These are phyloP conservation scores for Lunularia cruciata DNA, from an alignment of 225 moss, liverwort and hornwort genomes.

Conservation along the genomic window DNA sequence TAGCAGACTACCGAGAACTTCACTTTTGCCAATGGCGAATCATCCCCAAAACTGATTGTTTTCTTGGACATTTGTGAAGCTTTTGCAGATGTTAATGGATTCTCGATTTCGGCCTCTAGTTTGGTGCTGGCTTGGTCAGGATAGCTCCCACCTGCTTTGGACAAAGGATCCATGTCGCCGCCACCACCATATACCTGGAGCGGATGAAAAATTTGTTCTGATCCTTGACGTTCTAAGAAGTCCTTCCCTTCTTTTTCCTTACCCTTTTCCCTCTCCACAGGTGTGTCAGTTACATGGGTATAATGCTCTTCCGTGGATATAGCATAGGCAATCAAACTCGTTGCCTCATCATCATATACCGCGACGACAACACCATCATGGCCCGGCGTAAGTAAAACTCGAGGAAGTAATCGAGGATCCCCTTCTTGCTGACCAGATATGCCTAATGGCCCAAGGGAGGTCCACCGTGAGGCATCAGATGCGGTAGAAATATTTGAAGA, in stretches of 20 bases:
- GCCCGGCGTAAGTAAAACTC: slow-evolving; percentile 62
- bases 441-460: slow-evolving; percentile 19
- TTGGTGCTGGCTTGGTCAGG: slow-evolving; percentile 12
- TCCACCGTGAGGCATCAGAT: slow-evolving; percentile 39
- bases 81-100: slow-evolving; percentile 38
- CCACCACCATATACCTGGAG: slow-evolving; percentile 25
- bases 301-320: slow-evolving; percentile 75
- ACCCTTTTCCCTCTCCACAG: slow-evolving; percentile 59
- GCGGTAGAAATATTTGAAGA: slow-evolving; percentile 57
- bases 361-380: slow-evolving; percentile 59
- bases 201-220: slow-evolving; percentile 37
- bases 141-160: slow-evolving; percentile 18
- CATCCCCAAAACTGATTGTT: slow-evolving; percentile 61
- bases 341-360: slow-evolving; percentile 87
- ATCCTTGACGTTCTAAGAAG: slow-evolving; percentile 19
- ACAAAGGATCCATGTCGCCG: slow-evolving; percentile 22
- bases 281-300: slow-evolving; percentile 57
- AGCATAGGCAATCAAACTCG: slow-evolving; percentile 84
- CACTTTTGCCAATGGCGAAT: slow-evolving; percentile 53
- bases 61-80: slow-evolving; percentile 40
- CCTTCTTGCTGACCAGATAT: slow-evolving; percentile 63
- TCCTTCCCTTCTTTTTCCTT: slow-evolving; percentile 62
- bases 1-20: slow-evolving; percentile 85
- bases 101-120: slow-evolving; percentile 31
- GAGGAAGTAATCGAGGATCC: slow-evolving; percentile 58